These are phyloP conservation scores for Alternaria viburni DNA, from an alignment of 2,329 filamentous ascomycete genomes.

Conservation along the genomic window DNA sequence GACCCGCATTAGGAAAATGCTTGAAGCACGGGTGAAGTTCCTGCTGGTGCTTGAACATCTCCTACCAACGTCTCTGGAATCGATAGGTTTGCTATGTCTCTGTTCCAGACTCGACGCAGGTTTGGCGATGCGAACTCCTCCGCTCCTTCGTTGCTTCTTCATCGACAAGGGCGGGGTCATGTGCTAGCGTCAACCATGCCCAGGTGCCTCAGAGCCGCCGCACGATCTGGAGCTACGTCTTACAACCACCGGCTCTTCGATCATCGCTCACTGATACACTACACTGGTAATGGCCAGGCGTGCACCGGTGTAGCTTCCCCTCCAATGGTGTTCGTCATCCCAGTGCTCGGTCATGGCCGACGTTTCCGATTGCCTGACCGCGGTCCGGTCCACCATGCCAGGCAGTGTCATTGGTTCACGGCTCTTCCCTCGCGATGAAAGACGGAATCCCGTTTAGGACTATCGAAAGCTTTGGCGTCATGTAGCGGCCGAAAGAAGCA, in stretches of 20 bases:
- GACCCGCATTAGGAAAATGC: background rate
- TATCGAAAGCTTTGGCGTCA: background rate
- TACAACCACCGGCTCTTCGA: background rate
- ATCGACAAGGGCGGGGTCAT: background rate
- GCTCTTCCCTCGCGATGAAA: background rate
- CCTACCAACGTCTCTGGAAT: background rate
- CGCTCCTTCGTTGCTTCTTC: background rate
- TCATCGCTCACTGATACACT: background rate
- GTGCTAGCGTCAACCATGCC: background rate
- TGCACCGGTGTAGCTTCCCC: background rate
- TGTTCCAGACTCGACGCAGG: background rate
- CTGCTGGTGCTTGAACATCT: background rate
- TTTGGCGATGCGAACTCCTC: background rate
- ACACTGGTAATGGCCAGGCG: background rate
- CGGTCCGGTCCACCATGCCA: background rate
- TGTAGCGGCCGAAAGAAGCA: slow-evolving; percentile 8
- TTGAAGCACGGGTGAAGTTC: background rate
- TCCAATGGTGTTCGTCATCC: background rate
- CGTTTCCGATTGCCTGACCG: background rate
- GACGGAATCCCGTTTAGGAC: background rate
- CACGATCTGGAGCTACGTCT: background rate
- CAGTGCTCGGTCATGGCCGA: background rate
- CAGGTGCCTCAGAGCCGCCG: background rate
- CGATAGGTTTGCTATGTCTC: background rate
- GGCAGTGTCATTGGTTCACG: background rate